phyloP scores from a whole-genome alignment of 352 stramenopile species.

The Phytophthora sojae region DNA sequence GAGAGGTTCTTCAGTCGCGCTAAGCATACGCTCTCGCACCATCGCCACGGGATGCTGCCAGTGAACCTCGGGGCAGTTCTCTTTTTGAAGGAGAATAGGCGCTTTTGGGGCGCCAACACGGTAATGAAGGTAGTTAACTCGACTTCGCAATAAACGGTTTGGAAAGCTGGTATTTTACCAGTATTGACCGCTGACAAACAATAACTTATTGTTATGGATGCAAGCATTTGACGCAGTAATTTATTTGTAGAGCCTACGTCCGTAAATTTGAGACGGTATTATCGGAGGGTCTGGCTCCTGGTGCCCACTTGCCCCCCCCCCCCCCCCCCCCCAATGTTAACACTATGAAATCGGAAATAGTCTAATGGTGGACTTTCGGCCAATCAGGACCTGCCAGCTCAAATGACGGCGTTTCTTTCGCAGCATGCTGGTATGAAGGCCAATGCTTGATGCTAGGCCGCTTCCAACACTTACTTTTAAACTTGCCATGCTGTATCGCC shows the following conservation, averaged over 20 bases:
- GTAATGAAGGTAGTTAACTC: slow-evolving; percentile 1
- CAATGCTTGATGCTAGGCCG: neutral
- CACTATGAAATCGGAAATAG: slow-evolving; percentile 5
- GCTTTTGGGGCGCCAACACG: neutral
- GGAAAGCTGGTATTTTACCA: neutral
- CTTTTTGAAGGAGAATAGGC: neutral
- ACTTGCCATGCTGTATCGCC: neutral
- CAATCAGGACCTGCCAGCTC: slow-evolving; percentile 63
- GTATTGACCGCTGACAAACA: neutral
- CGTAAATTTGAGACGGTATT: slow-evolving; percentile 2
- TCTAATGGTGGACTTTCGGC: slow-evolving; percentile 21
- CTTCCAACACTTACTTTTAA: neutral
- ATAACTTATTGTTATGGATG: slow-evolving; percentile 3
- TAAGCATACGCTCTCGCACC: neutral
- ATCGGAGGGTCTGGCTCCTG: neutral
- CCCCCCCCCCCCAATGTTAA: slow-evolving; percentile 62
- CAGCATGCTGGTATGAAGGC: neutral
- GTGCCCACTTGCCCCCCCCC: too few relatives aligned
- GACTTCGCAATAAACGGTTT: neutral
- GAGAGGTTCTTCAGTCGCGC: neutral
- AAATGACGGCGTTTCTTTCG: slow-evolving; percentile 28
- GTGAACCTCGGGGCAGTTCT: neutral
- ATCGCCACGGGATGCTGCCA: slow-evolving; percentile 1
- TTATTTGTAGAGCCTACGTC: slow-evolving; percentile 1
- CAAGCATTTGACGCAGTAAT: neutral